Evolutionary conservation across 495 filamentous ascomycete genomes (phyloP).

Genomic region (Letharia columbiana): DNA sequence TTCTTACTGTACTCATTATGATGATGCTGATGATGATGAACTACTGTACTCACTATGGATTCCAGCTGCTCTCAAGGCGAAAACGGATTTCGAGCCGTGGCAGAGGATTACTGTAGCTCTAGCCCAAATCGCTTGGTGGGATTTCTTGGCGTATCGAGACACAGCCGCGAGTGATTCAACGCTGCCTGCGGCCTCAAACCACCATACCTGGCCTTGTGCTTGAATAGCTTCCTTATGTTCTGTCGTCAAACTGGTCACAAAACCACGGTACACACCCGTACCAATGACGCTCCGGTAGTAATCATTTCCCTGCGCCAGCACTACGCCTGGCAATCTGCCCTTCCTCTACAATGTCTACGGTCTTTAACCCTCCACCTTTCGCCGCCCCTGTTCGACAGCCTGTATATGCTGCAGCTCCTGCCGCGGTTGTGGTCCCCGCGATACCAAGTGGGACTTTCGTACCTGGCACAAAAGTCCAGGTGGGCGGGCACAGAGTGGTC

Average conservation of each 20-base stretch:
- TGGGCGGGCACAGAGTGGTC: constrained; percentile 84
- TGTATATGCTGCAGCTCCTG: constrained; percentile 15
- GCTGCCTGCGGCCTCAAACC: constrained; percentile 10
- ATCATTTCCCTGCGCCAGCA: not conserved
- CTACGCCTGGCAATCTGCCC: constrained; percentile 6
- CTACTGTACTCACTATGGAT: not conserved
- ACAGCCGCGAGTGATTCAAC: constrained; percentile 3
- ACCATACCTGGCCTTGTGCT: constrained; percentile 4
- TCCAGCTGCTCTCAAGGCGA: not conserved
- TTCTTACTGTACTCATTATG: not conserved
- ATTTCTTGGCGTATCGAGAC: constrained; percentile 4
- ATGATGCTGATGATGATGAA: too few species aligned
- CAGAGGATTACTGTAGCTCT: not conserved
- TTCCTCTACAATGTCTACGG: constrained; percentile 21
- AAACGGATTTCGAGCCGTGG: not conserved
- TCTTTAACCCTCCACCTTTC: constrained; percentile 22
- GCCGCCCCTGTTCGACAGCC: constrained; percentile 21
- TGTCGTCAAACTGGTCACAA: not conserved
- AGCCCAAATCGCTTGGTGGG: not conserved
- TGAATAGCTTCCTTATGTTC: not conserved
- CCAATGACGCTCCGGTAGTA: constrained; percentile 8
- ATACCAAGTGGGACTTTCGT: constrained; percentile 82
- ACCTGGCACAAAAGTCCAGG: constrained; percentile 91
- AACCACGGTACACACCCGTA: not conserved
- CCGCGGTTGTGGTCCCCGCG: constrained; percentile 32